Evolutionary conservation across 257 asterid species (phyloP).

Genomic region (Voacanga thouarsii): DNA sequence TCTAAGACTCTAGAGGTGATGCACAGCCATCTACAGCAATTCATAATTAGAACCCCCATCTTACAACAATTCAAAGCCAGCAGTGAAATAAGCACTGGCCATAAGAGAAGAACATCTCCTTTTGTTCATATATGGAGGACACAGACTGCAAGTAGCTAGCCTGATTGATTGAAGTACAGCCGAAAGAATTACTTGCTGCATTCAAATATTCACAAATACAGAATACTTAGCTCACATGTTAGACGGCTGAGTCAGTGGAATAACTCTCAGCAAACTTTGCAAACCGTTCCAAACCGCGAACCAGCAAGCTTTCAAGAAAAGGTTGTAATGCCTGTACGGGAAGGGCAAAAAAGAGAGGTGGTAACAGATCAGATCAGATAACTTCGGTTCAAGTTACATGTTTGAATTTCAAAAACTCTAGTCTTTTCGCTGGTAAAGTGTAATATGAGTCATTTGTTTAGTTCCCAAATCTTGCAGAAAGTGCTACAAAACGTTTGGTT

Average conservation of each 20-base stretch:
- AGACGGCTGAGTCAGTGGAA: slow-evolving; percentile 45
- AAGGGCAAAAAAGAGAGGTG: slow-evolving; percentile 2
- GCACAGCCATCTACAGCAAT: background rate
- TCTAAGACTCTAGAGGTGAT: too few species aligned
- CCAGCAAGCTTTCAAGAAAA: slow-evolving; percentile 68
- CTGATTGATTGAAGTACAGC: background rate
- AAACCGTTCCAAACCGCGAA: slow-evolving; percentile 58
- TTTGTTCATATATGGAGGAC: background rate
- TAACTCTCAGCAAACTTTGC: slow-evolving; percentile 52
- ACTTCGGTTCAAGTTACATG: background rate
- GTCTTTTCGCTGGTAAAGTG: background rate
- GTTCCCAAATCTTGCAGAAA: background rate
- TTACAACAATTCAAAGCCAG: background rate
- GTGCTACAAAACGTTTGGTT: background rate
- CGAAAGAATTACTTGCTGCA: background rate
- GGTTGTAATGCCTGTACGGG: slow-evolving; percentile 70
- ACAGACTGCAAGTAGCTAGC: background rate
- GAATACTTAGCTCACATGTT: slow-evolving; percentile 2
- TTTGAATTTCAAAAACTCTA: background rate
- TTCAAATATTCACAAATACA: background rate
- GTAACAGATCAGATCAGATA: background rate
- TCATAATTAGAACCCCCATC: background rate
- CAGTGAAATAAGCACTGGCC: background rate
- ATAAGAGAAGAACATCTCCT: background rate
- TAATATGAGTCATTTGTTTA: too few species aligned